These are phyloP conservation scores for Podosphaera xanthii DNA, from an alignment of 2,329 filamentous ascomycete species.

Conservation along the genomic window DNA sequence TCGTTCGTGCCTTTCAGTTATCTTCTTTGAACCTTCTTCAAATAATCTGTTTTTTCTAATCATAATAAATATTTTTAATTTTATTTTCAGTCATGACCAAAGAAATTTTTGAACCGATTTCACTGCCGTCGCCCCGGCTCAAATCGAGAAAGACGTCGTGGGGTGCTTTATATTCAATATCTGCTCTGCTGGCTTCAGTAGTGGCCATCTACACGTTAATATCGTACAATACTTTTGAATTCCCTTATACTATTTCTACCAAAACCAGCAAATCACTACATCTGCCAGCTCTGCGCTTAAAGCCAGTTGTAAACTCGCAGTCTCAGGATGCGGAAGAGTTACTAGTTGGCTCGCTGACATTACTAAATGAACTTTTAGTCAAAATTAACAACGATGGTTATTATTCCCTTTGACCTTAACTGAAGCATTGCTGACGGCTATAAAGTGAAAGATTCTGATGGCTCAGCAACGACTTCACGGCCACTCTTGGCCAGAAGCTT, in stretches of 20 bases:
- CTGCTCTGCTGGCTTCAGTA: not conserved
- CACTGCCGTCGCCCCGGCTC: not conserved
- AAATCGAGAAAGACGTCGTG: not conserved
- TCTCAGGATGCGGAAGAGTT: not conserved
- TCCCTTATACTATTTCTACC: not conserved
- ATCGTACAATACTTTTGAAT: not conserved
- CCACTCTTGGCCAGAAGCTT: constrained; percentile 1
- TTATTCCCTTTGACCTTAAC: not conserved
- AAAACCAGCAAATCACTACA: not conserved
- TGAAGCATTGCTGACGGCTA: not conserved
- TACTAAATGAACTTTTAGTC: not conserved
- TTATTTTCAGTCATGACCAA: not conserved
- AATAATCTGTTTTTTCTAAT: not conserved
- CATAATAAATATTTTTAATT: not conserved
- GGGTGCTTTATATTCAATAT: not conserved
- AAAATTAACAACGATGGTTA: not conserved
- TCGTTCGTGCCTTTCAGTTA: not conserved
- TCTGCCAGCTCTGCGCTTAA: not conserved
- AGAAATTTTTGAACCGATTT: not conserved
- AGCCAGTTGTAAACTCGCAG: not conserved
- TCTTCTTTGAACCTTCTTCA: not conserved
- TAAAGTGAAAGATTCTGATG: not conserved
- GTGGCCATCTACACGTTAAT: not conserved
- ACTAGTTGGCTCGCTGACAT: not conserved
- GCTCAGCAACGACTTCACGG: not conserved